Percentiles rank a stretch among this genome's conserved stretches.
phyloP scores from a whole-genome alignment of 1,284 basidiomycete species.

The Malassezia yamatoensis region DNA sequence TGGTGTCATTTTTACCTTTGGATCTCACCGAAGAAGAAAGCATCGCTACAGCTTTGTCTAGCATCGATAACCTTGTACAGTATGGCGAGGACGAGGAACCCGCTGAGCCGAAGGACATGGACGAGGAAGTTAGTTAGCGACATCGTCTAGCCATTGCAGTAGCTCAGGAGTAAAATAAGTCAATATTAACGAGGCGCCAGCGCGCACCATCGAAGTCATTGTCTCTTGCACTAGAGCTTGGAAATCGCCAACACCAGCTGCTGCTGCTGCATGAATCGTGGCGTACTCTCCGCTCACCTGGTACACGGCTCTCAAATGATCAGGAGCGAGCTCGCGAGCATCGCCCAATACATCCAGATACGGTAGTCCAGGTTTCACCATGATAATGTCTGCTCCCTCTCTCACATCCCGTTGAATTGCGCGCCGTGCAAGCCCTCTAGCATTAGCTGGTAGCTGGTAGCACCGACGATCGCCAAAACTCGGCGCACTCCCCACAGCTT shows the following conservation, averaged over 20 bases:
- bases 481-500: conserved; percentile 88
- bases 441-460: conserved; percentile 85
- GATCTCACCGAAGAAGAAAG: conserved; percentile 84
- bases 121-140: conserved; percentile 25
- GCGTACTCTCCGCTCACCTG: conserved; percentile 71
- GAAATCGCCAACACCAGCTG: conserved; percentile 82
- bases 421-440: conserved; percentile 77
- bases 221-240: conserved; percentile 88
- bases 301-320: conserved; percentile 86
- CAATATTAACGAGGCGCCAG: conserved; percentile 79
- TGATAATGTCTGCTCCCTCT: conserved; percentile 97
- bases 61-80: conserved; percentile 95
- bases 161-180: conserved; percentile 94
- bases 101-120: conserved; percentile 46
- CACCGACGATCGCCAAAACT: conserved; percentile 91
- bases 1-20: conserved; percentile 91
- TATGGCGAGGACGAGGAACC: conserved; percentile 51
- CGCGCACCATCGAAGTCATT: conserved; percentile 76
- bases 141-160: conserved; percentile 21
- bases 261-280: conserved; percentile 87
- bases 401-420: conserved; percentile 77
- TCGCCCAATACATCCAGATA: conserved; percentile 94
- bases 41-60: conserved; percentile 77
- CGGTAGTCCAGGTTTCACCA: conserved; percentile 93
- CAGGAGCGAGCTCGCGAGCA: conserved; percentile 67